Percentiles rank a stretch among this genome's conserved stretches.
Conservation (phyloP, 495 filamentous ascomycete genomes). For the Cercophora scortea region DNA sequence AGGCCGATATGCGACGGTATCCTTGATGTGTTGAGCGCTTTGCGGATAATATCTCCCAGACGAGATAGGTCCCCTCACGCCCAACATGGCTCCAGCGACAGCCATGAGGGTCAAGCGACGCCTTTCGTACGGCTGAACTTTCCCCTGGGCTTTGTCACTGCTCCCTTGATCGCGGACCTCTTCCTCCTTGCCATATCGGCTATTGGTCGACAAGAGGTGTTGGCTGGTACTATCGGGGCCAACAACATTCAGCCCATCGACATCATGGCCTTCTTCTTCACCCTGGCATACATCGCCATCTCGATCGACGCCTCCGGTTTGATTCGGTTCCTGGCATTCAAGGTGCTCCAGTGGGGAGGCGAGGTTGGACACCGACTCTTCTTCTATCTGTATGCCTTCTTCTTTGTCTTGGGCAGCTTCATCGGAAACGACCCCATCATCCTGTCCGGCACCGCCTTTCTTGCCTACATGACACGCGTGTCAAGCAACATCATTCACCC, state of each 20-base stretch:
- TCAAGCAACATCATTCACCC: constrained; percentile 60
- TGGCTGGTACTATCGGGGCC: constrained; percentile 53
- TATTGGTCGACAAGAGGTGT: constrained; percentile 53
- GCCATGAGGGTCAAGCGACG: background rate
- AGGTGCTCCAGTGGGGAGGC: constrained; percentile 57
- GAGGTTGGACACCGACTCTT: constrained; percentile 52
- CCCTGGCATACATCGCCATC: constrained; percentile 66
- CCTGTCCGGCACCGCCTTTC: constrained; percentile 58
- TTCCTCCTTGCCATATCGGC: constrained; percentile 56
- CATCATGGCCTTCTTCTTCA: constrained; percentile 62
- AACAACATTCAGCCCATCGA: constrained; percentile 53
- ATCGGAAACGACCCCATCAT: constrained; percentile 68
- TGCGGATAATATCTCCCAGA: constrained; percentile 44
- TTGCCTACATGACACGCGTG: constrained; percentile 64
- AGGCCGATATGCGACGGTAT: constrained; percentile 34
- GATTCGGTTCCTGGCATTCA: constrained; percentile 58
- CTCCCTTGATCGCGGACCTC: constrained; percentile 55
- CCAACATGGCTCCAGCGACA: too few species aligned
- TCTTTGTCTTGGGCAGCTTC: constrained; percentile 55
- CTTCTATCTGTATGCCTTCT: constrained; percentile 62
- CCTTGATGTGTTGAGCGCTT: constrained; percentile 28
- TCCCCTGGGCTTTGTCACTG: constrained; percentile 60
- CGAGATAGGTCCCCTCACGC: background rate
- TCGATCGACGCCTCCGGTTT: constrained; percentile 64
- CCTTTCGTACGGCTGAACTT: constrained; percentile 39